phyloP scores from a whole-genome alignment of 208 protist species.

The Trichomonas tenax region DNA sequence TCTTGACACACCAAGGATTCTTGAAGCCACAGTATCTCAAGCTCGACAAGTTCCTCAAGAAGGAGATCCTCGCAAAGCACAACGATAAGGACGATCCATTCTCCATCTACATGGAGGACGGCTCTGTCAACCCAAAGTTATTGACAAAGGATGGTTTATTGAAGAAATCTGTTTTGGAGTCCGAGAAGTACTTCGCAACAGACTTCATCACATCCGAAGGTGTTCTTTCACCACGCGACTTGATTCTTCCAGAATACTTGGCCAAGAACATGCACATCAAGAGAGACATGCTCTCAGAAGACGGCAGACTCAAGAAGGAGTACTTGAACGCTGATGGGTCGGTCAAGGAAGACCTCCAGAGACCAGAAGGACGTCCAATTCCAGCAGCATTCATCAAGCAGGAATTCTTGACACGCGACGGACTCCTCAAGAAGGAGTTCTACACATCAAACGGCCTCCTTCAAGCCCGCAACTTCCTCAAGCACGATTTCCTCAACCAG shows the following conservation, averaged over 20 bases:
- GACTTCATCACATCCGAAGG: neutral
- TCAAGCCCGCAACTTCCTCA: neutral
- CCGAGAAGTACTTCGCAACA: neutral
- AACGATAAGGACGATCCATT: neutral
- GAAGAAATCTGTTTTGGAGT: neutral
- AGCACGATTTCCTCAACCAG: neutral
- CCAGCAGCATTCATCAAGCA: neutral
- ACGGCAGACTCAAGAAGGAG: neutral
- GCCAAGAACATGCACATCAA: neutral
- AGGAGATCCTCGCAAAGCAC: neutral
- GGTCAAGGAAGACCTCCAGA: neutral
- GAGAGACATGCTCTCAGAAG: neutral
- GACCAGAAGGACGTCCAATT: neutral
- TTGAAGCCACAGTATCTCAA: neutral
- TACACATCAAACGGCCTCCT: neutral
- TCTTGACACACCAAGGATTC: neutral
- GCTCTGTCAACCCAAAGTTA: neutral
- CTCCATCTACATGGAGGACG: neutral
- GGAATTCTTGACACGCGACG: neutral
- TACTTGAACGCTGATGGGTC: neutral
- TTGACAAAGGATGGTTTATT: neutral
- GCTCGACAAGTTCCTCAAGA: neutral
- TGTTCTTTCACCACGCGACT: neutral
- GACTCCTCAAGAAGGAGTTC: neutral
- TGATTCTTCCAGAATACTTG: neutral